Evolutionary conservation across 148 eudicot genomes (phyloP).

Genomic region (Vaccinium darrowii): DNA sequence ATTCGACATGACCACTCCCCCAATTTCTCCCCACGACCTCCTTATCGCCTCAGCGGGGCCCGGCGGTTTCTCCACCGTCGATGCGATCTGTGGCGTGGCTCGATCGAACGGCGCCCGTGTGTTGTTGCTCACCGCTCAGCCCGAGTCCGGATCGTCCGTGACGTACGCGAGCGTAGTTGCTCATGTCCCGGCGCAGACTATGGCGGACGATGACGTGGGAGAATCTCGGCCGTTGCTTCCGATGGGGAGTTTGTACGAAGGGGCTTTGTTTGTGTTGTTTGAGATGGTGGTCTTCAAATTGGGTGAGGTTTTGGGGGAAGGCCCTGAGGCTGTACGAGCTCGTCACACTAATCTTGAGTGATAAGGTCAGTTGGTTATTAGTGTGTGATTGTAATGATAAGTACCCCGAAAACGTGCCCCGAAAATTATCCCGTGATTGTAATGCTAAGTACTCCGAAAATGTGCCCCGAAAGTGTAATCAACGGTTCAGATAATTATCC

Average conservation of each 20-base stretch:
- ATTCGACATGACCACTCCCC: constrained; percentile 91
- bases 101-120: constrained; percentile 58
- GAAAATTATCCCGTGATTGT: too few species aligned
- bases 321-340: constrained; percentile 46
- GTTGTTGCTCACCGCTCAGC: constrained; percentile 69
- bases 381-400: background rate
- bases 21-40: constrained; percentile 66
- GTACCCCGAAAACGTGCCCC: too few species aligned
- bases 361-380: background rate
- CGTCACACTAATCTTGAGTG: constrained; percentile 66
- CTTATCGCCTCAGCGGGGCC: constrained; percentile 89
- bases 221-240: constrained; percentile 59
- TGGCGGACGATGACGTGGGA: constrained; percentile 65
- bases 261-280: constrained; percentile 84
- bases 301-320: constrained; percentile 59
- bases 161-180: constrained; percentile 59
- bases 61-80: constrained; percentile 83
- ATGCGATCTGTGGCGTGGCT: constrained; percentile 74
- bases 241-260: constrained; percentile 93
- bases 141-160: constrained; percentile 45
- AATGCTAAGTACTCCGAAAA: too few species aligned
- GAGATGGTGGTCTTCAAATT: constrained; percentile 81
- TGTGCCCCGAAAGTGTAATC: too few species aligned
- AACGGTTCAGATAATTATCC: too few species aligned
- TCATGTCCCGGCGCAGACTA: constrained; percentile 77